Evolutionary conservation across 1,284 basidiomycete genomes (phyloP).

Genomic region (Paramarasmius palmivorus): DNA sequence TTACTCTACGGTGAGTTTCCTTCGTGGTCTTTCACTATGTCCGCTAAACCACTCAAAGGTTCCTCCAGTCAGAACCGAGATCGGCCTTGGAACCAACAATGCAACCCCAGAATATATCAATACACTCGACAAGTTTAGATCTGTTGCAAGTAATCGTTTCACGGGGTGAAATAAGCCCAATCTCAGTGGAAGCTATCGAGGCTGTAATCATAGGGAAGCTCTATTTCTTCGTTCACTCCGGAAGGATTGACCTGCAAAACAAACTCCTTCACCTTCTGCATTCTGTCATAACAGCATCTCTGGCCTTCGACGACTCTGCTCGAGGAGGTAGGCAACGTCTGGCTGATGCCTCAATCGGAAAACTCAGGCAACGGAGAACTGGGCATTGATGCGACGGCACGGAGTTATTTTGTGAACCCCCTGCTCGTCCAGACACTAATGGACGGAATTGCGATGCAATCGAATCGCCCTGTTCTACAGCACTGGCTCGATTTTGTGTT

Average conservation of each 20-base stretch:
- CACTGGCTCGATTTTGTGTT: conserved; percentile 98
- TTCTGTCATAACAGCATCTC: conserved; percentile 71
- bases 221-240: conserved; percentile 69
- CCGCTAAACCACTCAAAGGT: conserved; percentile 41
- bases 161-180: conserved; percentile 71
- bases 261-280: conserved; percentile 92
- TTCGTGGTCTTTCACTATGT: not conserved
- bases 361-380: conserved; percentile 21
- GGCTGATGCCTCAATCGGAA: conserved; percentile 31
- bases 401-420: conserved; percentile 56
- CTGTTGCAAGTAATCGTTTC: conserved; percentile 81
- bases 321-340: conserved; percentile 26
- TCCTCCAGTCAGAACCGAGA: conserved; percentile 75
- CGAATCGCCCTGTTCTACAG: conserved; percentile 82
- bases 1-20: conserved; percentile 63
- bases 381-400: conserved; percentile 8
- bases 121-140: conserved; percentile 80
- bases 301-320: conserved; percentile 24
- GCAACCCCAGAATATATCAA: conserved; percentile 58
- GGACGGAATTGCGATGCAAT: conserved; percentile 72
- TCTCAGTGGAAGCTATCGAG: conserved; percentile 67
- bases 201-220: conserved; percentile 75
- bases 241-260: conserved; percentile 83
- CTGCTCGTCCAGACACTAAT: conserved; percentile 78
- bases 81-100: conserved; percentile 47